phyloP scores from a whole-genome alignment of 805 yeast species.

The Teunomyces atbi region DNA sequence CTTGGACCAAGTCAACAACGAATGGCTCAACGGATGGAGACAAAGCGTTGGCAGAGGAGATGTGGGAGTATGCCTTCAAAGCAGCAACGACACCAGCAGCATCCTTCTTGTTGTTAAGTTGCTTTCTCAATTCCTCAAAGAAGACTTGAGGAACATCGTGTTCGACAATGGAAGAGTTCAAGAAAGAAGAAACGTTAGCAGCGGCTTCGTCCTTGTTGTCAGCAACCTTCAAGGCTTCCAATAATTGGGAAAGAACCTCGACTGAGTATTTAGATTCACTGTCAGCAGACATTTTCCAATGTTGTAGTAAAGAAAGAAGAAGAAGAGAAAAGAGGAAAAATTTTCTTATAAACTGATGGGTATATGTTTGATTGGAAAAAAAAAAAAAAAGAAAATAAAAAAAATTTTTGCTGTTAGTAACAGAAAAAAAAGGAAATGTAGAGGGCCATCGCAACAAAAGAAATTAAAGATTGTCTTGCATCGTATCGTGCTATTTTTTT shows the following conservation, averaged over 20 bases:
- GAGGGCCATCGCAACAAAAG: background rate
- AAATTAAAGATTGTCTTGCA: background rate
- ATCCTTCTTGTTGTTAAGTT: conserved; percentile 80
- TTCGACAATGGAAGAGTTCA: conserved; percentile 96
- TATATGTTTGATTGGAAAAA: background rate
- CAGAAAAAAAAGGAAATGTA: background rate
- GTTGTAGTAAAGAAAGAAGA: conserved; percentile 20
- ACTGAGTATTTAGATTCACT: conserved; percentile 61
- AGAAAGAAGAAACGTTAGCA: conserved; percentile 83
- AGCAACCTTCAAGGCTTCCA: conserved; percentile 89
- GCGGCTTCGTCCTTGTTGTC: conserved; percentile 87
- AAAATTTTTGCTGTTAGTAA: background rate
- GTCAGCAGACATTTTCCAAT: conserved; percentile 49
- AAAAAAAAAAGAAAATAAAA: background rate
- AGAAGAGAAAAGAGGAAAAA: conserved; percentile 3
- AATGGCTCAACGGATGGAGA: conserved; percentile 95
- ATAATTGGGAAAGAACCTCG: conserved; percentile 90
- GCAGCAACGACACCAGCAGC: conserved; percentile 66
- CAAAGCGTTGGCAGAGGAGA: conserved; percentile 75
- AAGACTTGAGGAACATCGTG: conserved; percentile 94
- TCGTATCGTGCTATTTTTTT: too few species aligned
- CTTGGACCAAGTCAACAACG: conserved; percentile 73
- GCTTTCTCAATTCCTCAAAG: conserved; percentile 71
- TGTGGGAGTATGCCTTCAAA: conserved; percentile 78
- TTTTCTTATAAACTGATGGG: conserved; percentile 3